A percentile compares a stretch with the other conserved stretches of the same genome.
Evolutionary conservation across 768 basidiomycete species (phyloP).

Genomic region (Trametes villosa): DNA sequence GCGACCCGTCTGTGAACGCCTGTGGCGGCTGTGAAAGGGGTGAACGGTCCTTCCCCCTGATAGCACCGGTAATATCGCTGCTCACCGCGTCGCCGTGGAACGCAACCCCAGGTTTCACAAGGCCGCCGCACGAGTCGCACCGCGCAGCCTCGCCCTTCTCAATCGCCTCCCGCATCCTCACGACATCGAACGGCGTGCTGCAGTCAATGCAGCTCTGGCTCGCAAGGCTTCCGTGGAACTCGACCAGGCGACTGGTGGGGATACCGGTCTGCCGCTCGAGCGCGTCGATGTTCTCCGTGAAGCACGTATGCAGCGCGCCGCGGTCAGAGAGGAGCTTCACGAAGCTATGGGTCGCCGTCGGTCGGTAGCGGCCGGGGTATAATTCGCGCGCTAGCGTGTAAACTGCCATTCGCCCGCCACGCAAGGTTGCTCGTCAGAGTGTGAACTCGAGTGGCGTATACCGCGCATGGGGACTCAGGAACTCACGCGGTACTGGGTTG

Average conservation of each 20-base stretch:
- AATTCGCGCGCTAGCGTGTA: conserved; percentile 92
- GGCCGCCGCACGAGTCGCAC: conserved; percentile 69
- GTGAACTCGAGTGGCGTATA: not conserved
- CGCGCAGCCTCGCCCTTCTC: conserved; percentile 63
- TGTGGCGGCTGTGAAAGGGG: conserved; percentile 63
- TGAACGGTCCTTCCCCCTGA: not conserved
- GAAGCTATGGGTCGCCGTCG: conserved; percentile 90
- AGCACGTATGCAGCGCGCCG: conserved; percentile 71
- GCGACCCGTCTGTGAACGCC: conserved; percentile 62
- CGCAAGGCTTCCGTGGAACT: conserved; percentile 97
- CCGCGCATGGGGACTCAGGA: not conserved
- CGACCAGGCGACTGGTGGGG: conserved; percentile 73
- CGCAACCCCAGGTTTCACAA: conserved; percentile 90
- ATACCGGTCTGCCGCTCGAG: conserved; percentile 89
- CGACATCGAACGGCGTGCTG: conserved; percentile 55
- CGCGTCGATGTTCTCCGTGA: conserved; percentile 93
- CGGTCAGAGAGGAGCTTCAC: conserved; percentile 78
- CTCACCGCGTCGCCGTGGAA: conserved; percentile 81
- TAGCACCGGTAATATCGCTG: not conserved
- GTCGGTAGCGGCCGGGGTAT: conserved; percentile 87
- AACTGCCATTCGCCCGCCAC: conserved; percentile 47
- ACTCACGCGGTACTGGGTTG: conserved; percentile 80
- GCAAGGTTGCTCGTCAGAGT: not conserved
- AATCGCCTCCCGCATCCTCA: conserved; percentile 69
- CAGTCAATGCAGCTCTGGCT: conserved; percentile 84